Evolutionary conservation across 2,329 filamentous ascomycete genomes (phyloP), one percentile per base, ranked within the genome.

Genomic region (Sporothrix curviconia): DNA sequence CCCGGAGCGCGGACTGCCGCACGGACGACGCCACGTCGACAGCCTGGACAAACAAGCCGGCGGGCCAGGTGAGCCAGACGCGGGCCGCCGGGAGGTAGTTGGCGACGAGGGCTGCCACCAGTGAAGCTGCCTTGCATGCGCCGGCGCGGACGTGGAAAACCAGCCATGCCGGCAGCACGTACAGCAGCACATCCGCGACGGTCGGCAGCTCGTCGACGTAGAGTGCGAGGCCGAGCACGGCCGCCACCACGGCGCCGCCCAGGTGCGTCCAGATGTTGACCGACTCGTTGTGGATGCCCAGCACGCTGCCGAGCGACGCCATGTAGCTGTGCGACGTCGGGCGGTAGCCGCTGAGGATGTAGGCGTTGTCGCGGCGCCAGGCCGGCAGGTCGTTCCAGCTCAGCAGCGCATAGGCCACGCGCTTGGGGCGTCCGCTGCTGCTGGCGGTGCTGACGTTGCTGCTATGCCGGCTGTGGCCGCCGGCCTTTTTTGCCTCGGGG

Each of bases 251-350:
- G 11, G 86, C 81, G 7, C 90, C 90, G 40, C 90, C 65, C 9
- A 85, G 76, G 62, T 84, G 81, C 12, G 81, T 77, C 79, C 80
- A 84, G 67, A 84, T 83, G 70, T 84, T 84, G 70, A 84, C 81
- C 39, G 73, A 78, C 68, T 84, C 81, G 67, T 84, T 84, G 74
- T 84, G 81, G 59, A 83, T 67, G 68, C 77, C 77, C 64, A 74
- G 72, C 44, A 84, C 71, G 52, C 77, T 81, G 46, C 65, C 64
- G 49, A 80, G 64, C 25, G 77, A 78, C 59, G 68, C 65, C 47
- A 60, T 51, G 68, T 80, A 79, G 53, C 77, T 80, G 67, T 74
- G 70, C 64, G 72, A 75, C 24, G 74, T 76, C 2, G 69, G 72
- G 9, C 81, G 79, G 69, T 84, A 84, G 59, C 80, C 80, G 3